phyloP scores from a whole-genome alignment of 257 asterid species.

The Solanum chmielewskii region DNA sequence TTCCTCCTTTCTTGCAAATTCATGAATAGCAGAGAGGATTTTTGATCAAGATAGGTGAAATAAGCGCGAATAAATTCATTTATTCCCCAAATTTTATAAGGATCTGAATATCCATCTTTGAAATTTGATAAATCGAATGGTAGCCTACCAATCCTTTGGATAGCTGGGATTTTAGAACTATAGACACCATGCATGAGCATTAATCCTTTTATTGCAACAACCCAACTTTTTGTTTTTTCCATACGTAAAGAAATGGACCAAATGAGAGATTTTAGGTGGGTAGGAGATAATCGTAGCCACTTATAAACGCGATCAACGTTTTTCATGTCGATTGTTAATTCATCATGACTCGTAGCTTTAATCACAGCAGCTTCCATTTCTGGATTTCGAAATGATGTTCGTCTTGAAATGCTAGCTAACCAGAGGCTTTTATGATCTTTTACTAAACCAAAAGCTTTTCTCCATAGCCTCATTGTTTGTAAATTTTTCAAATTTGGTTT shows the following conservation, averaged over 20 bases:
- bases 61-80: conserved; percentile 52
- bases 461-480: conserved; percentile 61
- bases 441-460: conserved; percentile 47
- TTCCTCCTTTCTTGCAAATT: conserved; percentile 15
- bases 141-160: conserved; percentile 46
- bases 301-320: conserved; percentile 37
- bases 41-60: conserved; percentile 64
- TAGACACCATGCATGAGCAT: conserved; percentile 56
- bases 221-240: conserved; percentile 43
- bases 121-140: conserved; percentile 78
- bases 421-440: conserved; percentile 69
- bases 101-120: conserved; percentile 27
- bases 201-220: conserved; percentile 65
- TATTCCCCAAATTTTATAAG: conserved; percentile 33
- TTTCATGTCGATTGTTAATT: conserved; percentile 23
- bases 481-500: not conserved
- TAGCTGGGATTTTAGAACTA: conserved; percentile 27
- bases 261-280: conserved; percentile 49
- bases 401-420: conserved; percentile 44
- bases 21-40: conserved; percentile 34
- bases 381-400: conserved; percentile 61
- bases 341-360: conserved; percentile 66
- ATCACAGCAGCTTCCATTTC: conserved; percentile 68
- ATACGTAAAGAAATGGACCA: conserved; percentile 57
- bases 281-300: conserved; percentile 64